Base-by-base conservation (phyloP, 345 rosid species). In the Acer yangbiense region DNA sequence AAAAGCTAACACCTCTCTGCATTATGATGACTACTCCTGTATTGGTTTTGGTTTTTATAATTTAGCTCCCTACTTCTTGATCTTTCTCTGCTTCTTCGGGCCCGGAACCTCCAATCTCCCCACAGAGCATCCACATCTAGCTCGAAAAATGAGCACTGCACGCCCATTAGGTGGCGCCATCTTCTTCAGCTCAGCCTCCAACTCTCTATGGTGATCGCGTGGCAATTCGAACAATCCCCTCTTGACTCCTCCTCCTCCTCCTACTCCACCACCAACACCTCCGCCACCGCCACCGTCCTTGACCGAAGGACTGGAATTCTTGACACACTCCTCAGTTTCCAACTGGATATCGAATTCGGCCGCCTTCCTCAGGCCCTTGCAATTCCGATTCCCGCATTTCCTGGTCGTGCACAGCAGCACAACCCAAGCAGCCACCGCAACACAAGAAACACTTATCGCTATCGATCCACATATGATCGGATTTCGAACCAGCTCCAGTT, bases 101-200 rank as follows among this genome's bases (percentile, higher is more conserved):
- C 98, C 98, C 0, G 90, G 93, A 71, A 91, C 97, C 86, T 91
- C 98, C 89, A 95, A 83, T 86, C 97, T 89, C 81, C 97, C 95
- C 72, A 93, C 83, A 29, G 89, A 82, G 71, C 95, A 88, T 4
- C 94, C 94, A 64, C 97, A 92, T 73, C 87, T 89, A 4, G 91
- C 93, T 46, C 93, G 85, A 68, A 89, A 90, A 76, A 90, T 75
- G 0, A 92, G 89, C 77, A 92, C 97, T 0, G 90, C 94, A 44
- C 93, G 80, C 0, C 97, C 97, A 79, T 92, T 92, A 6, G 88
- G 85, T 0, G 97, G 97, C 29, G 97, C 93, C 90, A 92, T 86
- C 92, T 88, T 92, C 91, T 88, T 92, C 54, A 92, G 73, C 85
- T 92, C 91, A 1, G 92, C 91, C 79, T 90, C 92, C 77, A 92